Evolutionary conservation across 768 basidiomycete genomes (phyloP).

Genomic region (Hirschioporus abietinus): DNA sequence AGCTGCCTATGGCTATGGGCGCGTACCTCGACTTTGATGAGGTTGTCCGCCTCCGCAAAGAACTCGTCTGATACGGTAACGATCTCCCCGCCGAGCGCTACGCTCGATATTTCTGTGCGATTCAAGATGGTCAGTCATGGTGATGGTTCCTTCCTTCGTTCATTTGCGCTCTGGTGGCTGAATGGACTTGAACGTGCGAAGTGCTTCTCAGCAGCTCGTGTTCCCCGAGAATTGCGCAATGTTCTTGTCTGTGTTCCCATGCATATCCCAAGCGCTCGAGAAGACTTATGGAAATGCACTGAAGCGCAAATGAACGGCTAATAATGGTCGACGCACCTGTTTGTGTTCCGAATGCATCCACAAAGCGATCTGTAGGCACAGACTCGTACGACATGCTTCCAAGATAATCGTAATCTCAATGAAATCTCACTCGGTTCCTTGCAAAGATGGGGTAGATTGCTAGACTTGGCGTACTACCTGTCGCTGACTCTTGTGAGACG

Average conservation of each 20-base stretch:
- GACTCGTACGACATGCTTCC: not conserved
- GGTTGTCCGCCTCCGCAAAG: conserved; percentile 81
- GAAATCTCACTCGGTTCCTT: not conserved
- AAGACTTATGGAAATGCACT: not conserved
- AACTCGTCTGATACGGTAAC: conserved; percentile 89
- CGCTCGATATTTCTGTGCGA: conserved; percentile 80
- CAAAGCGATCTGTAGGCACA: not conserved
- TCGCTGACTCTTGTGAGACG: not conserved
- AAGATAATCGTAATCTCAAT: not conserved
- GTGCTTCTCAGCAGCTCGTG: not conserved
- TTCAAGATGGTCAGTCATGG: not conserved
- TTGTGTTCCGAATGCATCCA: not conserved
- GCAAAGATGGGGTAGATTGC: too few species aligned
- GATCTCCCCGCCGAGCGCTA: conserved; percentile 72
- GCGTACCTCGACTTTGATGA: conserved; percentile 76
- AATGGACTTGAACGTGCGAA: not conserved
- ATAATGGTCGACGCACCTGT: not conserved
- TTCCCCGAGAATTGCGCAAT: not conserved
- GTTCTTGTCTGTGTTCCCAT: not conserved
- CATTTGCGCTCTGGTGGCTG: not conserved
- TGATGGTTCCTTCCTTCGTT: not conserved
- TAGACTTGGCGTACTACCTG: not conserved
- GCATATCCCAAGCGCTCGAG: not conserved
- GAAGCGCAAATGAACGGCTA: not conserved
- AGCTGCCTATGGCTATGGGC: not conserved